These are phyloP conservation scores for Allantophomopsis cytisporea DNA, from an alignment of 2,329 filamentous ascomycete genomes.

Conservation along the genomic window DNA sequence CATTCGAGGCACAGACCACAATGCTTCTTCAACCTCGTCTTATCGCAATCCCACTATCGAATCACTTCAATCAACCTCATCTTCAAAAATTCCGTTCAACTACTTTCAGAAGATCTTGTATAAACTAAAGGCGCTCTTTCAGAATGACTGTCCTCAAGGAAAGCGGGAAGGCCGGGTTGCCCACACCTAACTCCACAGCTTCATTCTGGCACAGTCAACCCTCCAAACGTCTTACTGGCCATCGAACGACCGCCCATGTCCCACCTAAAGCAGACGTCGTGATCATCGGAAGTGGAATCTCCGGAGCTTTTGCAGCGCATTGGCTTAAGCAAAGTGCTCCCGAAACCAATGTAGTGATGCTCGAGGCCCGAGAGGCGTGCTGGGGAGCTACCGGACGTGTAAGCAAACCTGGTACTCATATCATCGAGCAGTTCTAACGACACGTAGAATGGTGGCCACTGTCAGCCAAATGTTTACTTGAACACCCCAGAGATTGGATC, in stretches of 20 bases:
- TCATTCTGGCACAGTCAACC: constrained; percentile 68
- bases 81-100: too few relatives aligned
- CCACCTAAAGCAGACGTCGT: constrained; percentile 53
- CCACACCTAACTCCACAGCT: constrained; percentile 41
- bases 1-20: too few relatives aligned
- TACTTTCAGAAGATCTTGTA: too few relatives aligned
- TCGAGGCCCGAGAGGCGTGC: constrained; percentile 69
- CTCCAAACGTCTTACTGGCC: constrained; percentile 48
- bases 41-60: too few relatives aligned
- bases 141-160: constrained; percentile 6
- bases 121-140: too few relatives aligned
- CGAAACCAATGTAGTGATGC: constrained; percentile 42
- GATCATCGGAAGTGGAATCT: constrained; percentile 64
- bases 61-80: too few relatives aligned
- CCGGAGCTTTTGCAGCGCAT: constrained; percentile 57
- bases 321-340: constrained; percentile 33
- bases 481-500: constrained; percentile 43
- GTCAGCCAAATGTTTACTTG: constrained; percentile 57
- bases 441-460: constrained; percentile 56
- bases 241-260: constrained; percentile 50
- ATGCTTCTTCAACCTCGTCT: too few relatives aligned
- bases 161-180: constrained; percentile 26
- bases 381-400: constrained; percentile 76
- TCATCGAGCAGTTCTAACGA: constrained; percentile 1
- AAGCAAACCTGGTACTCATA: constrained; percentile 19